These are phyloP conservation scores for Verticillium tricorpus DNA, from an alignment of 2,329 filamentous ascomycete genomes.

Conservation along the genomic window DNA sequence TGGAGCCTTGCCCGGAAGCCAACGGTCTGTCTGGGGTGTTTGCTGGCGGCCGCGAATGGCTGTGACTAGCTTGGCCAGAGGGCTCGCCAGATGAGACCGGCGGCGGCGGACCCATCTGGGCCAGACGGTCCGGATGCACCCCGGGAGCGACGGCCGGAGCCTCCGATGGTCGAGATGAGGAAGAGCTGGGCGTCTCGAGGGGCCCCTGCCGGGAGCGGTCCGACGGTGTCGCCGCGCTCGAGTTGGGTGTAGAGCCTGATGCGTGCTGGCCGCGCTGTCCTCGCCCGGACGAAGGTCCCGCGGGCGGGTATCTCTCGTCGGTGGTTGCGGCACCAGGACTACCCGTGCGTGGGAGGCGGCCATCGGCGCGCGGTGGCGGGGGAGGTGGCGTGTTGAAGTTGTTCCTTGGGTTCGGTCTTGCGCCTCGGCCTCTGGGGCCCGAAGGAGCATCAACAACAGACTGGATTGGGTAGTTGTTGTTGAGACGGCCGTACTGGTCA, in stretches of 20 bases:
- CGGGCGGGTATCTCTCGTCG: not conserved
- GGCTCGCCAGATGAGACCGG: slow-evolving; percentile 24
- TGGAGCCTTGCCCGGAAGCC: not conserved
- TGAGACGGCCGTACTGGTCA: not conserved
- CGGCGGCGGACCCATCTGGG: slow-evolving; percentile 39
- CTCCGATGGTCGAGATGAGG: slow-evolving; percentile 11
- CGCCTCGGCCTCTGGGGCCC: not conserved
- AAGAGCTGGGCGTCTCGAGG: not conserved
- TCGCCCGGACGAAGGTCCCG: not conserved
- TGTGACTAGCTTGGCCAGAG: slow-evolving; percentile 12
- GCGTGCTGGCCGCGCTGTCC: not conserved
- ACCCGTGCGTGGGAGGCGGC: not conserved
- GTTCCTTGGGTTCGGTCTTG: not conserved
- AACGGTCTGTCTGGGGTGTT: slow-evolving; percentile 26
- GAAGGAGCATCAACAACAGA: not conserved
- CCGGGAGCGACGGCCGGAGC: slow-evolving; percentile 21
- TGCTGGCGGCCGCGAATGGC: slow-evolving; percentile 20
- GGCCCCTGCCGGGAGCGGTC: not conserved
- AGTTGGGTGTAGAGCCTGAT: not conserved
- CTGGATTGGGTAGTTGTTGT: slow-evolving; percentile 1
- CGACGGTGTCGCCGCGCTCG: slow-evolving; percentile 10
- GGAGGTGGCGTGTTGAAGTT: slow-evolving; percentile 23
- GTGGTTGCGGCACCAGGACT: not conserved
- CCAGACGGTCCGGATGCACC: slow-evolving; percentile 48
- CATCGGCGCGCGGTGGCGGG: slow-evolving; percentile 10